Evolutionary conservation across 176 grass and related monocot genomes (phyloP).

Genomic region (Coix lacrymajobi): DNA sequence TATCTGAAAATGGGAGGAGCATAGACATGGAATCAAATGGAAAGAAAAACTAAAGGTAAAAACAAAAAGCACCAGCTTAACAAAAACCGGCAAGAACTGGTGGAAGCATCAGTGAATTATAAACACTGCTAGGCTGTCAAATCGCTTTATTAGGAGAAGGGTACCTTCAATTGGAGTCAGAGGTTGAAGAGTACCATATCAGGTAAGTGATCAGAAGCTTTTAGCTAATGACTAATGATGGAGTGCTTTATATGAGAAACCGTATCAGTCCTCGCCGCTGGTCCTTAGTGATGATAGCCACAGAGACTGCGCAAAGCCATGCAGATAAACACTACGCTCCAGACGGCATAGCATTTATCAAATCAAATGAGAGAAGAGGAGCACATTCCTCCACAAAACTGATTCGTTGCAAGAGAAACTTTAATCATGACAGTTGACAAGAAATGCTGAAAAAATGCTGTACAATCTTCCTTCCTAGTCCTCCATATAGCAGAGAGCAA

Average conservation of each 20-base stretch:
- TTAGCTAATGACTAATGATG: conserved; percentile 12
- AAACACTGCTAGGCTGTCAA: conserved; percentile 28
- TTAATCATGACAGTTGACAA: not conserved
- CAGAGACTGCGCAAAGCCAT: not conserved
- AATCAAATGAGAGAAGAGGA: not conserved
- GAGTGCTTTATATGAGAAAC: conserved; percentile 11
- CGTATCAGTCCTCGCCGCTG: not conserved
- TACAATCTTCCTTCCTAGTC: not conserved
- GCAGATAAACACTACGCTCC: not conserved
- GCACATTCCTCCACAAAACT: not conserved
- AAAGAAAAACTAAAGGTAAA: not conserved
- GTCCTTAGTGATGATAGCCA: not conserved
- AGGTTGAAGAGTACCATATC: conserved; percentile 12
- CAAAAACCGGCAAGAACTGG: not conserved
- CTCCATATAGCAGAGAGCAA: not conserved
- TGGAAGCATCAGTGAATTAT: conserved; percentile 20
- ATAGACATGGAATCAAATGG: not conserved
- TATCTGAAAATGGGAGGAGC: not conserved
- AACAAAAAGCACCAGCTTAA: not conserved
- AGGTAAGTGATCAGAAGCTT: conserved; percentile 8
- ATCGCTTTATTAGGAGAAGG: conserved; percentile 33
- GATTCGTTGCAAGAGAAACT: not conserved
- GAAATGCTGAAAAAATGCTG: too few species aligned
- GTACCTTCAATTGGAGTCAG: not conserved
- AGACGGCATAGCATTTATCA: not conserved